Conservation (phyloP, 306 rosid genomes). For the Pyrus betulifolia region DNA sequence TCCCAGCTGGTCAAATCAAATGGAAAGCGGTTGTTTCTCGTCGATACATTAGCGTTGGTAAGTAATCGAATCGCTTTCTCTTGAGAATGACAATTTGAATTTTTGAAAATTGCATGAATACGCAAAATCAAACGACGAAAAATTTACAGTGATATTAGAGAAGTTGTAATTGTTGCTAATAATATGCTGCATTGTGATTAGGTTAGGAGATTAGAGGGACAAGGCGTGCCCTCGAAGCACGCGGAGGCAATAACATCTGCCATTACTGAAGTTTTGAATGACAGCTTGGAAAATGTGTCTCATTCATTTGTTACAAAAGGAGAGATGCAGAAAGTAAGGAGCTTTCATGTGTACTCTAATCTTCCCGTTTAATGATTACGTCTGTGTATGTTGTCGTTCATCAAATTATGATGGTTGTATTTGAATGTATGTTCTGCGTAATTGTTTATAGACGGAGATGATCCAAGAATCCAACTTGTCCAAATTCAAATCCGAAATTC, state of each 20-base stretch:
- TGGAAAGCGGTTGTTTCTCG: constrained; percentile 64
- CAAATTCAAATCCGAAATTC: constrained; percentile 87
- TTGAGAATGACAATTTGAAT: not conserved
- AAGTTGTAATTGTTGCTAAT: not conserved
- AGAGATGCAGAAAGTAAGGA: constrained; percentile 81
- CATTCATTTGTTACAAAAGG: constrained; percentile 70
- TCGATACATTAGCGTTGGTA: constrained; percentile 89
- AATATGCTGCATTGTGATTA: constrained; percentile 10
- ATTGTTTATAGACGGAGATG: constrained; percentile 50
- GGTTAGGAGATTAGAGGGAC: constrained; percentile 83
- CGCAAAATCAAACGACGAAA: not conserved
- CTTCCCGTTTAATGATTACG: not conserved
- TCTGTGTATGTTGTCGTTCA: not conserved
- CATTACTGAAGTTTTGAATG: constrained; percentile 79
- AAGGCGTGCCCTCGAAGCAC: constrained; percentile 75
- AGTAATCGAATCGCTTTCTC: not conserved
- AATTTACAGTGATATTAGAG: not conserved
- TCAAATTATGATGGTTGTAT: not conserved
- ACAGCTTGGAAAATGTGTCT: constrained; percentile 75
- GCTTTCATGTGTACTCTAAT: not conserved
- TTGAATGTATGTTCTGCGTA: not conserved
- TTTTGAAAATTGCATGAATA: not conserved
- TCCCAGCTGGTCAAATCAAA: constrained; percentile 59
- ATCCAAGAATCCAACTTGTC: constrained; percentile 72
- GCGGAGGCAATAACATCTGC: constrained; percentile 94